Conservation (phyloP, 257 asterid species). For the Coffea eugenioides region DNA sequence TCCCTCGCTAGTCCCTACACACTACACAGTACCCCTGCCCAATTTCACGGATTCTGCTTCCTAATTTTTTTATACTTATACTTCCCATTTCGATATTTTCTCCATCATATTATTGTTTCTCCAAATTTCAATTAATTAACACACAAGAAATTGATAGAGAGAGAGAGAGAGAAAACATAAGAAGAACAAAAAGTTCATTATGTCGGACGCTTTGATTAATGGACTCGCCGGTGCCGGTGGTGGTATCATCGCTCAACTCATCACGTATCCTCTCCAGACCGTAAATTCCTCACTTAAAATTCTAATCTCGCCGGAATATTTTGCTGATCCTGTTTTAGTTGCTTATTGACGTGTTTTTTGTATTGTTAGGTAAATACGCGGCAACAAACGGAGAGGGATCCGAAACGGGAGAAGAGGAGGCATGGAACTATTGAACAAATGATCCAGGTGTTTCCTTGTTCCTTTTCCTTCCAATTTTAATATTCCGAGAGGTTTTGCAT, state of each 20-base stretch:
- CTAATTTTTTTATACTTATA: too few species aligned
- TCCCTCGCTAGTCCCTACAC: background rate
- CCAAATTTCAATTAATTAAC: background rate
- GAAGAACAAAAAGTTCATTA: slow-evolving; percentile 5
- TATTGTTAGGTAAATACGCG: slow-evolving; percentile 77
- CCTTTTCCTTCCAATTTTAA: background rate
- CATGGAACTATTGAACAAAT: slow-evolving; percentile 64
- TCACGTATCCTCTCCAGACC: slow-evolving; percentile 93
- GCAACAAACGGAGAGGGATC: slow-evolving; percentile 86
- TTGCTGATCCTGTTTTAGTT: background rate
- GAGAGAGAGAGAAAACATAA: background rate
- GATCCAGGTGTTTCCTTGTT: slow-evolving; percentile 48
- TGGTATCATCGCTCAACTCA: slow-evolving; percentile 89
- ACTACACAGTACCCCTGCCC: background rate
- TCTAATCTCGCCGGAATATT: background rate
- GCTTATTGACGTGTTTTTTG: background rate
- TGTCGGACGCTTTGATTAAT: slow-evolving; percentile 97
- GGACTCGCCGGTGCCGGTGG: slow-evolving; percentile 99
- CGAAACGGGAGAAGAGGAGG: slow-evolving; percentile 59
- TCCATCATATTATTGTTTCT: background rate
- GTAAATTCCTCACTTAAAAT: slow-evolving; percentile 30
- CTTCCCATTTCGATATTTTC: too few species aligned
- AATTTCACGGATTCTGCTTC: background rate
- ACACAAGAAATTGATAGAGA: background rate
- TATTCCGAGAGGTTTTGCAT: background rate